Evolutionary conservation across 768 basidiomycete genomes (phyloP), one percentile per base, ranked within the genome.

Genomic region (Nidularia pulvinata): DNA sequence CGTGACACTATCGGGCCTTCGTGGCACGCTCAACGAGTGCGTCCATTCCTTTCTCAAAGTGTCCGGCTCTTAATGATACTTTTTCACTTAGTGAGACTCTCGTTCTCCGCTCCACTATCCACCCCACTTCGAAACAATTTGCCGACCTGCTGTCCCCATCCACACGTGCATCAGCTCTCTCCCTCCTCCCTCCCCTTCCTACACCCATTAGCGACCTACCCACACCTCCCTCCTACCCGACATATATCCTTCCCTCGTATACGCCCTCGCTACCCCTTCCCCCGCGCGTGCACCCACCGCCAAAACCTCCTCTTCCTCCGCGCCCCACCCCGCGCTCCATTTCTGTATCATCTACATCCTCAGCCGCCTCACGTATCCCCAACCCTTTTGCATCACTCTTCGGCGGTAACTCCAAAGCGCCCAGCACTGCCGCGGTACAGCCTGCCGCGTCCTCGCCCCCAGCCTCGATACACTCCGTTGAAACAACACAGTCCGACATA

Each of bases 331-430:
- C 50, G 16, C 70, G 72, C 14, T 35, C 62, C 6, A 57, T 59
- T 3, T 52, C 66, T 14, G 48, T 60, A 10, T 32, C 56, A 11
- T 33, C 55, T 30, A 52, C 49, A 56, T 49, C 25, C 57, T 10
- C 52, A 55, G 33, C 53, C 59, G 14, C 74, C 0, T 76, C 83
- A 0, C 77, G 89, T 0, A 76, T 92, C 9, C 67, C 80, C 30
- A 89, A 88, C 60, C 86, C 91, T 0, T 94, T 95, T 59, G 87
- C 90, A 0, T 87, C 88, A 1, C 77, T 95, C n/a, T 93, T 92
- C 59, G 89, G 71, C 61, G 53, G 62, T 61, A 53, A 62, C 61
- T 22, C 62, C 68, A 49, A 56, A 69, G 59, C 59, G 66, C 49
- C 39, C 61, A 13, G 36, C 67, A 1, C 56, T 65, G 16, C 49